A percentile compares a stretch with the other conserved stretches of the same genome.
Evolutionary conservation across 2,329 filamentous ascomycete genomes (phyloP).

Genomic region (Diaporthe helianthi): DNA sequence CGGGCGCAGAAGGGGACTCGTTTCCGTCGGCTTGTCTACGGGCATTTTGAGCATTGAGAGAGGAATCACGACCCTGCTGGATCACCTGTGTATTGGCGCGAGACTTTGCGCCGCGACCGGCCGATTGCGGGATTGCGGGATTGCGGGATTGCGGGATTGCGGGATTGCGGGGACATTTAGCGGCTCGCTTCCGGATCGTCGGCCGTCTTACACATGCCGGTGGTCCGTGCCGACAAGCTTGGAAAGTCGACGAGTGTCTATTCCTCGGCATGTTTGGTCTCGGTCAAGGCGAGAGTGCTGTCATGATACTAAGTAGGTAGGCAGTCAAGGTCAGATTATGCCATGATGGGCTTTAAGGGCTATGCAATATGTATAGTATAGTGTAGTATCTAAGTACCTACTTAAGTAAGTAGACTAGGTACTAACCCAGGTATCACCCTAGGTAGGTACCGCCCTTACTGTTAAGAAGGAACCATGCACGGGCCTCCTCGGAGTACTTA

Average conservation of each 20-base stretch:
- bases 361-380: too few species aligned
- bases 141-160: too few species aligned
- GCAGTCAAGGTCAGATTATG: too few species aligned
- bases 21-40: slow-evolving; percentile 17
- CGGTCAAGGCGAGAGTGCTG: too few species aligned
- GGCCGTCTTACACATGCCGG: neutral
- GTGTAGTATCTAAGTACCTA: too few species aligned
- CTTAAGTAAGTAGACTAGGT: too few species aligned
- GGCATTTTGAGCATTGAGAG: slow-evolving; percentile 14
- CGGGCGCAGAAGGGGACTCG: slow-evolving; percentile 30
- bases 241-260: neutral
- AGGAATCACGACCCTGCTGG: neutral
- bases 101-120: neutral
- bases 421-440: too few species aligned
- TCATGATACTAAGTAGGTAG: too few species aligned
- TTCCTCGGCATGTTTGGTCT: neutral
- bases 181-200: neutral
- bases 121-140: too few species aligned
- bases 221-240: neutral
- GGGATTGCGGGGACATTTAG: slow-evolving; percentile 4
- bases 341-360: neutral
- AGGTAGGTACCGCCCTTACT: too few species aligned
- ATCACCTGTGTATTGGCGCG: neutral
- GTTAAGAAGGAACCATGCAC: too few species aligned
- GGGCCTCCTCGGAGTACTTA: too few species aligned